Evolutionary conservation across 257 asterid genomes (phyloP).

Genomic region (Coffea eugenioides): DNA sequence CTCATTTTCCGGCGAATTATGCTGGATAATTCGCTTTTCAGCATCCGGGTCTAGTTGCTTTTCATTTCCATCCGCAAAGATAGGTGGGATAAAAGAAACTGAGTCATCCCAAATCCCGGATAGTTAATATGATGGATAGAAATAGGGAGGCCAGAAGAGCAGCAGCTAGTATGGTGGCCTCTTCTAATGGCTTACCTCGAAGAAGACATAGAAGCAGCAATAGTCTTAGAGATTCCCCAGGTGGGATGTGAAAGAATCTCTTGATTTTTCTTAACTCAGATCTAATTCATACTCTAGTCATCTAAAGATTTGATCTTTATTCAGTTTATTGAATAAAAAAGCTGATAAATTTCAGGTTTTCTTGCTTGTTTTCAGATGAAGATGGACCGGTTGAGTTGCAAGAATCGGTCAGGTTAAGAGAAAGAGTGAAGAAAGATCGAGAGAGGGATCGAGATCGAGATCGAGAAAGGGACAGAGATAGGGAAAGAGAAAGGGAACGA

Average conservation of each 20-base stretch:
- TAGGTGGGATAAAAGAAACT: neutral
- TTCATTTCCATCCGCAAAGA: neutral
- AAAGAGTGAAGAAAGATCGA: constrained; percentile 91
- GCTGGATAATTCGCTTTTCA: constrained; percentile 12
- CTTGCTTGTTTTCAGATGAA: constrained; percentile 58
- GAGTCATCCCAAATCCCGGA: constrained; percentile 1
- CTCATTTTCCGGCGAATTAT: constrained; percentile 28
- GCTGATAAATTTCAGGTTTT: constrained; percentile 1
- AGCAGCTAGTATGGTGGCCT: constrained; percentile 59
- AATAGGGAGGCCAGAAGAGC: constrained; percentile 83
- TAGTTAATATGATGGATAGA: constrained; percentile 59
- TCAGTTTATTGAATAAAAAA: neutral
- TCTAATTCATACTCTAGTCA: constrained; percentile 28
- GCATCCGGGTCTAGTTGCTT: constrained; percentile 8
- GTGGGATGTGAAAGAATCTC: constrained; percentile 23
- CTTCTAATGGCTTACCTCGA: constrained; percentile 79
- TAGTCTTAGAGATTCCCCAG: constrained; percentile 88
- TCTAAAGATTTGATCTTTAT: neutral
- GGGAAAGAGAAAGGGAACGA: constrained; percentile 39
- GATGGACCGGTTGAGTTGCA: constrained; percentile 77
- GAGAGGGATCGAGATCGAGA: constrained; percentile 59
- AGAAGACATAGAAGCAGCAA: constrained; percentile 65
- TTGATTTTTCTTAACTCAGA: constrained; percentile 33
- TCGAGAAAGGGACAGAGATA: constrained; percentile 56
- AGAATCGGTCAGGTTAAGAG: constrained; percentile 77